These are phyloP conservation scores for Lumnitzera racemosa DNA, from an alignment of 345 rosid species.

Conservation along the genomic window DNA sequence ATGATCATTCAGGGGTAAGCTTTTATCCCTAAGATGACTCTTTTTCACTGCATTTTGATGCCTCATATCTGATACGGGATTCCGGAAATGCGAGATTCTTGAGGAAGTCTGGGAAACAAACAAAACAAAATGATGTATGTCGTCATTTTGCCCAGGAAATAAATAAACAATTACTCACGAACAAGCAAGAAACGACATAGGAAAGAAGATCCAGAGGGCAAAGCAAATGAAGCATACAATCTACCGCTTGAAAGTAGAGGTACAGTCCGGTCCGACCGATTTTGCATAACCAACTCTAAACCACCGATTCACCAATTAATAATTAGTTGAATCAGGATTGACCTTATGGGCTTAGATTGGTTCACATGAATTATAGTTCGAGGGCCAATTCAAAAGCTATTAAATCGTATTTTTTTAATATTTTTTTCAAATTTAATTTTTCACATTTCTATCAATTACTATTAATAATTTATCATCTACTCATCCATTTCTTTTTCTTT, in stretches of 20 bases:
- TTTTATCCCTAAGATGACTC: conserved; percentile 87
- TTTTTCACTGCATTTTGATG: conserved; percentile 90
- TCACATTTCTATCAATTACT: too few relatives aligned
- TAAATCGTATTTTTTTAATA: too few relatives aligned
- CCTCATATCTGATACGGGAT: conserved; percentile 48
- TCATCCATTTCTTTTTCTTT: too few relatives aligned
- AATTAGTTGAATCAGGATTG: too few relatives aligned
- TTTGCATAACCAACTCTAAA: too few relatives aligned
- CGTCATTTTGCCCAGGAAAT: not conserved
- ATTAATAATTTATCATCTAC: too few relatives aligned
- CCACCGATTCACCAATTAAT: too few relatives aligned
- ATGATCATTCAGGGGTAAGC: conserved; percentile 57
- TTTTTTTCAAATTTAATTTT: too few relatives aligned
- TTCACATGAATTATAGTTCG: too few relatives aligned
- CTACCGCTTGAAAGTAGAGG: conserved; percentile 59
- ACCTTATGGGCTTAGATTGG: too few relatives aligned
- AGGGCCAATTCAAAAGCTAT: too few relatives aligned
- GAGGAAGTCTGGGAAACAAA: conserved; percentile 49
- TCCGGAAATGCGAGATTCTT: conserved; percentile 78
- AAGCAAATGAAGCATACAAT: conserved; percentile 34
- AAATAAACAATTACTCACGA: not conserved
- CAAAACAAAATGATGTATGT: not conserved
- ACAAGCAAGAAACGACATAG: not conserved
- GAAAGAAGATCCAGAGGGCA: conserved; percentile 5
- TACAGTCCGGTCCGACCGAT: too few relatives aligned